Percentiles rank a stretch among this genome's conserved stretches.
phyloP scores from a whole-genome alignment of 2,329 filamentous ascomycete species.

The Fusarium buharicum region DNA sequence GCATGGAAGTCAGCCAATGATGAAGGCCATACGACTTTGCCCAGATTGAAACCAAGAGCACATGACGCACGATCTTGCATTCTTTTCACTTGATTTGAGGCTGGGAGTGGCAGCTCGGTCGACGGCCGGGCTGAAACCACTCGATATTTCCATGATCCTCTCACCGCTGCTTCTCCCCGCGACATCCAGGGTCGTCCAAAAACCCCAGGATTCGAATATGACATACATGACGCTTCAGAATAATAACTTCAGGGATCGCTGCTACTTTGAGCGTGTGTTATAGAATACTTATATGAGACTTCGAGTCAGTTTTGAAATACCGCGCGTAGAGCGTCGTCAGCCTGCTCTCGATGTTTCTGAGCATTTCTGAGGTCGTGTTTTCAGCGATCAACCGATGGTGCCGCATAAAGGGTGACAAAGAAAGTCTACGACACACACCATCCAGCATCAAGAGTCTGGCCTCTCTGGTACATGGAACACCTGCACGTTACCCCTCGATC shows the following conservation, averaged over 20 bases:
- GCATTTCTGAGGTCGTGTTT: neutral
- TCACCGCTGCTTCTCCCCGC: constrained; percentile 43
- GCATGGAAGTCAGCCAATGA: constrained; percentile 42
- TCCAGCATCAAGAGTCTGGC: constrained; percentile 18
- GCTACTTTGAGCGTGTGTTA: constrained; percentile 22
- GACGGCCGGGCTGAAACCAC: constrained; percentile 34
- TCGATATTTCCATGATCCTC: constrained; percentile 30
- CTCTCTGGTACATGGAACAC: constrained; percentile 15
- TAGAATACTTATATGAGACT: constrained; percentile 12
- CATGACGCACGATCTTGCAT: constrained; percentile 43
- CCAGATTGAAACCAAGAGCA: constrained; percentile 38
- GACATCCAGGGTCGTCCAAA: constrained; percentile 19
- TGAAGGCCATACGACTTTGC: constrained; percentile 22
- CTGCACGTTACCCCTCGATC: constrained; percentile 42
- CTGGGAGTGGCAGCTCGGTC: constrained; percentile 34
- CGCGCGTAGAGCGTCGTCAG: constrained; percentile 9
- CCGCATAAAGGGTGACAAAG: constrained; percentile 1
- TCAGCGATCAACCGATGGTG: constrained; percentile 23
- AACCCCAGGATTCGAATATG: constrained; percentile 31
- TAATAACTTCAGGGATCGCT: constrained; percentile 15
- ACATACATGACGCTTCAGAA: constrained; percentile 29
- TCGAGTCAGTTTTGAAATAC: constrained; percentile 8
- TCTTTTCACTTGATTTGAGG: constrained; percentile 33
- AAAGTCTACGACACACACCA: constrained; percentile 16
- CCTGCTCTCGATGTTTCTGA: no score